Percentiles rank a stretch among this genome's conserved stretches.
phyloP scores from a whole-genome alignment of 2,329 filamentous ascomycete species.

The Pseudogymnoascus verrucosus region DNA sequence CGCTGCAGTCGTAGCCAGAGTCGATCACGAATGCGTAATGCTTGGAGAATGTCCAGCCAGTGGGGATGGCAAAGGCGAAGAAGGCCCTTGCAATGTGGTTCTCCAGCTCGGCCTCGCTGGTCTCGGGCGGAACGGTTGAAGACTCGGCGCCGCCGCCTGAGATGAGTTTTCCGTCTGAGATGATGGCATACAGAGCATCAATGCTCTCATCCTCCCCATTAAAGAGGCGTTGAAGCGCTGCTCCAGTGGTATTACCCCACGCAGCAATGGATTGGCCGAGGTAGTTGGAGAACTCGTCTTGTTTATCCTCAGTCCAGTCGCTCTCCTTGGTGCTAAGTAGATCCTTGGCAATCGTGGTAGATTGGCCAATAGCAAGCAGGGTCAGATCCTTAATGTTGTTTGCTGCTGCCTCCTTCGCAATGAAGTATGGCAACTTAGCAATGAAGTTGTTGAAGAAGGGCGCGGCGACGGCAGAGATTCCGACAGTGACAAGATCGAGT shows the following conservation, averaged over 20 bases:
- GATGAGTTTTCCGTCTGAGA: constrained; percentile 27
- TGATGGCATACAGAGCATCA: constrained; percentile 18
- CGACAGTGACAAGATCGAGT: constrained; percentile 26
- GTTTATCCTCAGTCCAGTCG: constrained; percentile 22
- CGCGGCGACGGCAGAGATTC: constrained; percentile 19
- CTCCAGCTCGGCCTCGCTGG: constrained; percentile 10
- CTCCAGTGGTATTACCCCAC: neutral
- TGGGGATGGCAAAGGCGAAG: constrained; percentile 28
- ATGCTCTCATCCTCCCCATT: constrained; percentile 21
- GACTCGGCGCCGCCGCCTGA: constrained; percentile 13
- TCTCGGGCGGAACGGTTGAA: neutral
- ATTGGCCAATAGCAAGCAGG: constrained; percentile 22
- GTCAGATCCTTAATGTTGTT: constrained; percentile 21
- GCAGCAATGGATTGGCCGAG: constrained; percentile 26
- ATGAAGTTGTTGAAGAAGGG: constrained; percentile 24
- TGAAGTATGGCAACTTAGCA: constrained; percentile 16
- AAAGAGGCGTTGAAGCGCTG: constrained; percentile 18
- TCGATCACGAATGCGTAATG: constrained; percentile 28
- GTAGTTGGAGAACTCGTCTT: constrained; percentile 25
- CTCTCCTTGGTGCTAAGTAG: constrained; percentile 10
- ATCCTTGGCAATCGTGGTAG: constrained; percentile 25
- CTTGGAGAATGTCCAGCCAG: constrained; percentile 24
- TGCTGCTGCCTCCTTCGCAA: no score
- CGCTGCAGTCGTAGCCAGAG: constrained; percentile 24
- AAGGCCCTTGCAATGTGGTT: constrained; percentile 21